These are phyloP conservation scores for Pythium aristosporum DNA, from an alignment of 352 stramenopile species.

Conservation along the genomic window DNA sequence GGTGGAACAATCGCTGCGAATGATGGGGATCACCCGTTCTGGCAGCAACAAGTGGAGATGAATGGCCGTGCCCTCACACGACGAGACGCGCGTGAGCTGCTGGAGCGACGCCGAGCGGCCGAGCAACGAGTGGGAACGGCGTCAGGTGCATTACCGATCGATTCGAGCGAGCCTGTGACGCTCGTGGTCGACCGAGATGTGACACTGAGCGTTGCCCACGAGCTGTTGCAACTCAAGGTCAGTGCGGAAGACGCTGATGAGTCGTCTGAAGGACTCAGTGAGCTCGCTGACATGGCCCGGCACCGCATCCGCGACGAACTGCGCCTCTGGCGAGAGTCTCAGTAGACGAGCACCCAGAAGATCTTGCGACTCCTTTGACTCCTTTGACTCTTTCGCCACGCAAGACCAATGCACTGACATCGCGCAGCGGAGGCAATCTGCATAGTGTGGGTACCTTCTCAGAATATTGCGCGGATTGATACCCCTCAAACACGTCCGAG, in stretches of 20 bases:
- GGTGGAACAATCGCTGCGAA: neutral
- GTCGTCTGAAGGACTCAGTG: neutral
- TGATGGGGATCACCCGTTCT: slow-evolving; percentile 33
- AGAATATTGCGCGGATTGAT: no score
- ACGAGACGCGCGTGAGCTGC: slow-evolving; percentile 31
- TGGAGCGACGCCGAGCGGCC: slow-evolving; percentile 39
- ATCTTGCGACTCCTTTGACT: no score
- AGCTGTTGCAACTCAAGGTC: slow-evolving; percentile 20
- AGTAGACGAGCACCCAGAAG: neutral
- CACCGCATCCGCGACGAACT: slow-evolving; percentile 17
- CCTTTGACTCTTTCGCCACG: no score
- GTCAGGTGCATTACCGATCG: neutral
- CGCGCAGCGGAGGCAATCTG: no score
- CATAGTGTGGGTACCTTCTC: no score
- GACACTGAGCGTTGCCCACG: slow-evolving; percentile 7
- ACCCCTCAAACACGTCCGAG: no score
- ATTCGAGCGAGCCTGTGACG: slow-evolving; percentile 10
- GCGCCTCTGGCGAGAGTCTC: slow-evolving; percentile 16
- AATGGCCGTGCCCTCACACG: slow-evolving; percentile 37
- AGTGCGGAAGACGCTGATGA: neutral
- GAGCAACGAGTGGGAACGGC: slow-evolving; percentile 15
- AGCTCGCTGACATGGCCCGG: slow-evolving; percentile 10
- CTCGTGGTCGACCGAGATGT: slow-evolving; percentile 13
- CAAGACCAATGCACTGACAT: no score
- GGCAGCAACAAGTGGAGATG: slow-evolving; percentile 41